Percentiles rank a stretch among this genome's conserved stretches.
phyloP scores from a whole-genome alignment of 768 basidiomycete species.

The Rhizopogon rudus region DNA sequence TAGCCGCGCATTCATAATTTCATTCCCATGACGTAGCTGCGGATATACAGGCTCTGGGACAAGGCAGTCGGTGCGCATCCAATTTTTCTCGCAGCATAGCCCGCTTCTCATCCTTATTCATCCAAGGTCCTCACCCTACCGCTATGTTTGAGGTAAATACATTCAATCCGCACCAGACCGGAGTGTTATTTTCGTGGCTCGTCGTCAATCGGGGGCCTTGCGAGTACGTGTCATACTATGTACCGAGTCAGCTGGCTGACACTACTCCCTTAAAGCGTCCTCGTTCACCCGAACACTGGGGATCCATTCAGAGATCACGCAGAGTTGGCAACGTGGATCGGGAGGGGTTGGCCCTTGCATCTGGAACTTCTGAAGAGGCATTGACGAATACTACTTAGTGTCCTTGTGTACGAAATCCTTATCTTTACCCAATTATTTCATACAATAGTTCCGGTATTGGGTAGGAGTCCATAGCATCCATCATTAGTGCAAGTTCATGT shows the following conservation, averaged over 20 bases:
- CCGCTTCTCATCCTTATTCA: neutral
- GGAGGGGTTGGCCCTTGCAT: slow-evolving; percentile 51
- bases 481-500: too few species aligned
- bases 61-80: slow-evolving; percentile 47
- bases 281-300: slow-evolving; percentile 68
- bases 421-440: neutral
- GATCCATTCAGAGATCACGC: slow-evolving; percentile 55
- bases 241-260: slow-evolving; percentile 1
- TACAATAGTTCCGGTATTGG: too few species aligned
- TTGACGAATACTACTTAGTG: neutral
- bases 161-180: slow-evolving; percentile 62
- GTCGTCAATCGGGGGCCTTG: slow-evolving; percentile 64
- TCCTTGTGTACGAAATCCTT: neutral
- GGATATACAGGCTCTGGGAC: slow-evolving; percentile 60
- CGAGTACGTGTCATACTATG: slow-evolving; percentile 45
- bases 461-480: neutral
- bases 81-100: neutral
- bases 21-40: slow-evolving; percentile 35
- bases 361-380: slow-evolving; percentile 3
- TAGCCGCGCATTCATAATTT: neutral
- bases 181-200: slow-evolving; percentile 64
- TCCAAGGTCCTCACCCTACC: slow-evolving; percentile 58
- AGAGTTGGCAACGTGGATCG: slow-evolving; percentile 64
- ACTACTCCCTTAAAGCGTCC: slow-evolving; percentile 37
- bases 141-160: slow-evolving; percentile 73